Conservation (phyloP, 345 rosid genomes). For the Bretschneidera sinensis region DNA sequence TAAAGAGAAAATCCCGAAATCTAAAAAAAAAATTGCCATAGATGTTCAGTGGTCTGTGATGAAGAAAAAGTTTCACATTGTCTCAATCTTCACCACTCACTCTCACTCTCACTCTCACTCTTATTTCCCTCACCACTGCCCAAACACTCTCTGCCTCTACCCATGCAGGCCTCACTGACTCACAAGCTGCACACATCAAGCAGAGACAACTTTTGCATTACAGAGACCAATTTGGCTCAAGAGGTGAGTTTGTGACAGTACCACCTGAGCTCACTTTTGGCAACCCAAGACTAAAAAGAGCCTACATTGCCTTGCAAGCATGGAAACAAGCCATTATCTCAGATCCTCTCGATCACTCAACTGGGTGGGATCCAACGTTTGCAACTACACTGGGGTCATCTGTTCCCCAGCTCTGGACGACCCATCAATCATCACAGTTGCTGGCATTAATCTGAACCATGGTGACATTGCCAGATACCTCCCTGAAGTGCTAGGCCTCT, state of each 20-base stretch:
- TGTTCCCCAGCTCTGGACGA: conserved; percentile 49
- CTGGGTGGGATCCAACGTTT: conserved; percentile 71
- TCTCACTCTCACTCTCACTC: no score
- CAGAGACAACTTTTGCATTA: conserved; percentile 24
- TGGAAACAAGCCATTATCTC: conserved; percentile 76
- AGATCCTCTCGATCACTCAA: conserved; percentile 52
- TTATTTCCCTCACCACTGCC: conserved; percentile 16
- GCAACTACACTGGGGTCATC: conserved; percentile 76
- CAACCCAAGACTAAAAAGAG: conserved; percentile 47
- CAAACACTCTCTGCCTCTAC: conserved; percentile 2
- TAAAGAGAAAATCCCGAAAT: not conserved
- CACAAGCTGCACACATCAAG: conserved; percentile 7
- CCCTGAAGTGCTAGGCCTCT: conserved; percentile 63
- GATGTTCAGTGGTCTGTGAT: conserved; percentile 33
- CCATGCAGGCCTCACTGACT: conserved; percentile 11
- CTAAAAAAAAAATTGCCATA: conserved; percentile 5
- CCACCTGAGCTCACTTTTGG: conserved; percentile 42
- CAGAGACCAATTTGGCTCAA: conserved; percentile 8
- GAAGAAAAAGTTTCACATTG: conserved; percentile 26
- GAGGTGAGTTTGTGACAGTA: conserved; percentile 29
- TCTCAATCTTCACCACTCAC: conserved; percentile 20
- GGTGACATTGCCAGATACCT: conserved; percentile 73
- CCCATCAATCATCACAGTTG: conserved; percentile 50
- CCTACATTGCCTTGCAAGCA: conserved; percentile 77
- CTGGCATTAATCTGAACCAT: conserved; percentile 72